Base-by-base conservation (phyloP, 352 stramenopile species). In the Pythium aristosporum region DNA sequence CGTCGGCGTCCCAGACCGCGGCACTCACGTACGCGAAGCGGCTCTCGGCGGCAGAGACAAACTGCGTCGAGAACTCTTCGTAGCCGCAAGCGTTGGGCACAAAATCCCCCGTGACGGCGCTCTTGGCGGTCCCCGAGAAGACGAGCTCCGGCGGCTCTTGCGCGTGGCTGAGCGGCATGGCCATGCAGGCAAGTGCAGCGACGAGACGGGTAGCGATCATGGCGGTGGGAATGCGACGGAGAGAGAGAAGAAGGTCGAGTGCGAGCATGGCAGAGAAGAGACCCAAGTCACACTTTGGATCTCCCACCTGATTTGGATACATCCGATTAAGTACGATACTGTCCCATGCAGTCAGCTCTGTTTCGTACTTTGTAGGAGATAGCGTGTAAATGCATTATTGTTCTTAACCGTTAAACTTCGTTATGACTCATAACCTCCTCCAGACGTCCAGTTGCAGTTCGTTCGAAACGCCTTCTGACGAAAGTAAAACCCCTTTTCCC, bases 11-110 rank as follows among this genome's bases (percentile, higher is more conserved):
- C 51, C 52, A 67, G 36, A 56, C 37, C 34, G 65, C 28, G 37
- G 48, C 21, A 13, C 49, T 71, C 50, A 71, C 57, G 37, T 63
- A 71, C 10, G 65, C 65, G n/a, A 71, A 71, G 57, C 58, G 65
- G 65, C 65, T 71, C 53, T 71, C 65, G 36, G 50, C 65, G 25
- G 65, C 65, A 23, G 65, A 67, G 23, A 71, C 52, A 25, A 67
- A 63, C 46, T 67, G 43, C 11, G 34, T 50, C 51, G 57, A 71
- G 53, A 71, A 63, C 52, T 71, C 58, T 32, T 71, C 58, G 52
- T 72, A 72, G 12, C n/a, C 53, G 55, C 65, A 72, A 11, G 28
- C 36, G 55, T 72, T 72, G 12, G 65, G 59, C 20, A 56, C 47
- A 49, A 68, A 72, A 36, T 72, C 65, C 20, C 59, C 59, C 18